Evolutionary conservation across 1,139 yeast genomes (phyloP), one percentile per base, ranked within the genome.

Genomic region (Candida glucosophila): DNA sequence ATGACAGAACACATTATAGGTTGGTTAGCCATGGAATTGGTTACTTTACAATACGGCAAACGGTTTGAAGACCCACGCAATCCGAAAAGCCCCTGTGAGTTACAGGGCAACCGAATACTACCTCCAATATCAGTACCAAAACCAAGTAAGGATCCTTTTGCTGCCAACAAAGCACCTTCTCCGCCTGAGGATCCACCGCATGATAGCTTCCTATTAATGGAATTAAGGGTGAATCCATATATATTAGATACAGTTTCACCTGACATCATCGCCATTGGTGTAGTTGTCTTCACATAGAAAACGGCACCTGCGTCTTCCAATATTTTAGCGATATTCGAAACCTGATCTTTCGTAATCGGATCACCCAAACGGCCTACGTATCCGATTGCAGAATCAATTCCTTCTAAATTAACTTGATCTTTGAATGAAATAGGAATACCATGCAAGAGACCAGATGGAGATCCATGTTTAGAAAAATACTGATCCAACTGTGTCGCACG

Each of bases 341-440:
- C 56, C 11, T 57, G 53, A 6, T 47, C 39, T 31, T 51, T 47
- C 12, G 7, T 8, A 7, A 19, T 10, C 14, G 58, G 56, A 16
- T 40, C 44, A 27, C 41, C 52, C 26, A 37, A 48, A 20, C 43
- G 49, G 24, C 46, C 58, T 6, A 65, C 55, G 31, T 52, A 66
- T 5, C 75, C 77, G 24, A 66, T 47, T 0, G 68, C 47, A 1
- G 72, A 54, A 22, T 58, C 67, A 6, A 58, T 31, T 1, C 73
- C 75, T 28, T 53, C 57, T 10, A 68, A 36, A 29, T 67, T 64
- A 28, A 67, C 47, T 34, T 67, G 71, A 34, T 71, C 77, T 35
- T 68, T 67, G 29, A 77, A 43, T 3, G 83, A 73, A 25, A 78
- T 58, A 6, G 86, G 86, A 31, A 79, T 52, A 3, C 88, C 88